These are phyloP conservation scores for Phytophthora europaea DNA, from an alignment of 352 stramenopile species.

Conservation along the genomic window DNA sequence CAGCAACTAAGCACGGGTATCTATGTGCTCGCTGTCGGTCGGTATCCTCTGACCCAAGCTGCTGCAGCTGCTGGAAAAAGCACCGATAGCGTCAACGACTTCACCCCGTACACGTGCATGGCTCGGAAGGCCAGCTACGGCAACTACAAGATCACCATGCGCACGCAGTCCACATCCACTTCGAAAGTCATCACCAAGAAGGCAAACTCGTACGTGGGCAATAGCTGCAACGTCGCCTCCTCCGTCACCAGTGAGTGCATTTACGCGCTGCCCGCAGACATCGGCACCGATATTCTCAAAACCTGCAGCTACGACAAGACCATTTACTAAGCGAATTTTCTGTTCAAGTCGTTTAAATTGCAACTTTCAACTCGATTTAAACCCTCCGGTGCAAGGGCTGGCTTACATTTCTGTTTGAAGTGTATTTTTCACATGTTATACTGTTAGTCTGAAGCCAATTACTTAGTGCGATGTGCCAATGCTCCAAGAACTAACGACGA, in stretches of 20 bases:
- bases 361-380: not conserved
- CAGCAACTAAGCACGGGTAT: constrained; percentile 48
- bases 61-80: constrained; percentile 48
- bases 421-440: not conserved
- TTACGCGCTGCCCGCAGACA: constrained; percentile 58
- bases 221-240: constrained; percentile 53
- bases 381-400: no score
- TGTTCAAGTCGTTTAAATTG: not conserved
- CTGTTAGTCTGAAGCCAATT: not conserved
- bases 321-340: constrained; percentile 33
- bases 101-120: constrained; percentile 74
- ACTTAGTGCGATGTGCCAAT: not conserved
- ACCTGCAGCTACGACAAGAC: constrained; percentile 61
- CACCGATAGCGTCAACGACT: constrained; percentile 47
- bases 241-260: constrained; percentile 49
- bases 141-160: constrained; percentile 76
- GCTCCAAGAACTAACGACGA: not conserved
- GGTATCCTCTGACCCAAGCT: constrained; percentile 60
- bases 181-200: constrained; percentile 41
- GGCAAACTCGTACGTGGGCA: constrained; percentile 75
- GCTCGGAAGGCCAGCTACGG: constrained; percentile 65
- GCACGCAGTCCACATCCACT: constrained; percentile 51
- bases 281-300: constrained; percentile 39
- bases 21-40: constrained; percentile 69
- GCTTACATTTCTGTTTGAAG: not conserved